Evolutionary conservation across 768 basidiomycete genomes (phyloP), one percentile per base, ranked within the genome.

Genomic region (Trametes cinnabarina): DNA sequence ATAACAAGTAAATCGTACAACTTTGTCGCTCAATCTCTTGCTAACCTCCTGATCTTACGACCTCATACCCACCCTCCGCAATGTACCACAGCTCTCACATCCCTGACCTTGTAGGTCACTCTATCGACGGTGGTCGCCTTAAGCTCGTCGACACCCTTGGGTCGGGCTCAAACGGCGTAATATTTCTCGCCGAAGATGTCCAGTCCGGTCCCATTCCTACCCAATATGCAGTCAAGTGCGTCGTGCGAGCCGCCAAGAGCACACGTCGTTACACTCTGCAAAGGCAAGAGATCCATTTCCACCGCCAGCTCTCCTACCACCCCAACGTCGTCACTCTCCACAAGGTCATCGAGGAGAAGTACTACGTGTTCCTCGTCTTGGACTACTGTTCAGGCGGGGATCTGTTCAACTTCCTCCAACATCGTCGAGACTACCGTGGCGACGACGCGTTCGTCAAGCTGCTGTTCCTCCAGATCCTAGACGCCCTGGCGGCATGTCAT

Each of bases 291-390:
- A 82, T 94, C 47, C 66, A 70, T 12, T 73, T 82, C 50, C 87
- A 87, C 65, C 71, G 72, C 25, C 55, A 74, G 48, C 82, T 87
- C 37, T 75, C 80, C 48, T 69, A 71, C 14, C 86, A 86, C 60
- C 78, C 81, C 5, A 82, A 84, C 62, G 79, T 97, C 67, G 80
- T 93, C 51, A 85, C 85, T 3, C 75, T 94, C 42, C 83, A 87
- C 69, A 77, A 81, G 22, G 76, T 83, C 59, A 76, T 91, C 67
- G 77, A 80, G 57, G 86, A 90, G 61, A 77, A 78, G 30, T 71
- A 76, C 30, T 86, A 78, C 69, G 68, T 91, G 63, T 94, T 87
- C 73, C 79, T 94, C 62, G 79, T 88, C 43, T 73, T 86, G 62
- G 83, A 86, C 55, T 74, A 65, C 52, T 65, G 65, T 65, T 47